Conservation (phyloP, 768 basidiomycete species). For the Lactifluus hygrophoroides region DNA sequence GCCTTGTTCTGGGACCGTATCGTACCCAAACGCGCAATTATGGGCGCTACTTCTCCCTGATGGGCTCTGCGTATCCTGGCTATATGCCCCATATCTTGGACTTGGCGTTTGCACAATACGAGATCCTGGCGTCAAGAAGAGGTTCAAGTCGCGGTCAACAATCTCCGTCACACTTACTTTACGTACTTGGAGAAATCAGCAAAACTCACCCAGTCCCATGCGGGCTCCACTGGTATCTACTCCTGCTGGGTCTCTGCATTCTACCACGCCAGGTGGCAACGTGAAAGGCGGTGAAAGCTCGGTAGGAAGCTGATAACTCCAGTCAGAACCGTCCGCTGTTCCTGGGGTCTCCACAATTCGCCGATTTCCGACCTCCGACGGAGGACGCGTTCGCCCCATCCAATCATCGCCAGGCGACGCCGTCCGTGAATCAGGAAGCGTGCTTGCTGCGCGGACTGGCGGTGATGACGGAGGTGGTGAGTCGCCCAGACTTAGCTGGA, state of each 20-base stretch:
- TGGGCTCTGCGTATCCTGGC: conserved; percentile 14
- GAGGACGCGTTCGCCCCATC: conserved; percentile 13
- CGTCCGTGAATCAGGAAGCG: conserved; percentile 13
- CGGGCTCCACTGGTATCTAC: conserved; percentile 7
- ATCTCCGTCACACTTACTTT: not conserved
- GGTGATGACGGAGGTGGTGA: conserved; percentile 12
- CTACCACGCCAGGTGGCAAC: conserved; percentile 16
- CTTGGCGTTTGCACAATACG: conserved; percentile 14
- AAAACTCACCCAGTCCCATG: conserved; percentile 10
- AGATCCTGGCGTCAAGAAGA: not conserved
- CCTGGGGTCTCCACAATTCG: conserved; percentile 6
- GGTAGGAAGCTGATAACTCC: conserved; percentile 17
- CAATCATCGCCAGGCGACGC: conserved; percentile 11
- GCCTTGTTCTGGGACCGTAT: conserved; percentile 10
- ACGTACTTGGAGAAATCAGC: not conserved
- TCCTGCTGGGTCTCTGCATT: conserved; percentile 12
- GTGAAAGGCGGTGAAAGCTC: conserved; percentile 17
- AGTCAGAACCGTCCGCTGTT: conserved; percentile 5
- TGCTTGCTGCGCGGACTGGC: conserved; percentile 11
- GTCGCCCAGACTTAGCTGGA: conserved; percentile 18
- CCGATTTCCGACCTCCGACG: conserved; percentile 17
- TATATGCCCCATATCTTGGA: conserved; percentile 6
- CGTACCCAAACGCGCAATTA: conserved; percentile 14
- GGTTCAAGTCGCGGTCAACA: not conserved
- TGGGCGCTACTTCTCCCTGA: conserved; percentile 12